Conservation (phyloP, 1,284 basidiomycete species). For the Entoloma clypeatum region DNA sequence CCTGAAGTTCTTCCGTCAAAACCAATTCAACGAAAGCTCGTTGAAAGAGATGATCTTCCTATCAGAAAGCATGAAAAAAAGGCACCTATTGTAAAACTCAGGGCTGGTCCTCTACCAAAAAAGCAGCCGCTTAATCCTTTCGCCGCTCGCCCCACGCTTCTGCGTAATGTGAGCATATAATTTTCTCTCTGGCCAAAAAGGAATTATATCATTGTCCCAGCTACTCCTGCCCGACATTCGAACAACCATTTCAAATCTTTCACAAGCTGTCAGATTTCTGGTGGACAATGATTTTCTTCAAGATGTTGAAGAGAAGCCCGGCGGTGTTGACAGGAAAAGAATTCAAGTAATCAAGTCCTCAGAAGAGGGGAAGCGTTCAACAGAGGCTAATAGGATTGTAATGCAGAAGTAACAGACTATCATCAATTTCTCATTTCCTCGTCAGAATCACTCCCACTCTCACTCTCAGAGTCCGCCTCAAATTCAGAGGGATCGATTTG, state of each 20-base stretch:
- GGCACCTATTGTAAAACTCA: too few relatives aligned
- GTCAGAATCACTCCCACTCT: constrained; percentile 33
- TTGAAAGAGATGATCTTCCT: neutral
- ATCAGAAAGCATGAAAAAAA: neutral
- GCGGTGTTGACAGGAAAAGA: constrained; percentile 67
- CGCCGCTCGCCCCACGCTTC: constrained; percentile 58
- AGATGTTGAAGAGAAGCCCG: constrained; percentile 79
- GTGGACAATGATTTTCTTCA: constrained; percentile 89
- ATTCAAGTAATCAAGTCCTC: constrained; percentile 72
- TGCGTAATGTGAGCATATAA: constrained; percentile 65
- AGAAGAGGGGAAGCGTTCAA: too few relatives aligned
- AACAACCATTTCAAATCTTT: constrained; percentile 87
- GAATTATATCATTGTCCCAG: constrained; percentile 33
- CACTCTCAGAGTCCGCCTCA: constrained; percentile 32
- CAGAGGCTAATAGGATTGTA: neutral
- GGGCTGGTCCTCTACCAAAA: constrained; percentile 46
- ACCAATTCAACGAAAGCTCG: constrained; percentile 2
- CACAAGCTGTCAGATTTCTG: constrained; percentile 90
- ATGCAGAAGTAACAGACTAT: constrained; percentile 1
- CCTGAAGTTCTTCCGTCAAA: constrained; percentile 69
- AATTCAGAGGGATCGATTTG: constrained; percentile 58
- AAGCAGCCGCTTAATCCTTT: constrained; percentile 64
- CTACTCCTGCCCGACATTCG: constrained; percentile 87
- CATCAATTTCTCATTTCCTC: constrained; percentile 20
- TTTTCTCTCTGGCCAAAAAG: neutral